Percentiles rank a stretch among this genome's conserved stretches.
Evolutionary conservation across 2,329 filamentous ascomycete genomes (phyloP).

Genomic region (Berkeleyomyces rouxiae): DNA sequence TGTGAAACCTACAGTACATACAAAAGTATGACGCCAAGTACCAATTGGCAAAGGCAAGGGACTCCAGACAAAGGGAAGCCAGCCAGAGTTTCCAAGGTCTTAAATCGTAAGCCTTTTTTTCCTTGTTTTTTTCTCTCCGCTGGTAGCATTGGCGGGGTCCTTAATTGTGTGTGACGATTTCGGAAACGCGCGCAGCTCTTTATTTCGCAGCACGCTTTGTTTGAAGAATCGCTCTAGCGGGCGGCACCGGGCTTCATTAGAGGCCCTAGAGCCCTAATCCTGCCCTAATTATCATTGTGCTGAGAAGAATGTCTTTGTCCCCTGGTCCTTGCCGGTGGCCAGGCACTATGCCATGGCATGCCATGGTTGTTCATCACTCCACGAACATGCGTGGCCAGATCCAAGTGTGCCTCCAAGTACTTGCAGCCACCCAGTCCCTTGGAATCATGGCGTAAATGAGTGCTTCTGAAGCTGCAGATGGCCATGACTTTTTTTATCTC

Average conservation of each 20-base stretch:
- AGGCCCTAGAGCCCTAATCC: not conserved
- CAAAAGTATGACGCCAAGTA: too few relatives aligned
- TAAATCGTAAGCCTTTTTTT: not conserved
- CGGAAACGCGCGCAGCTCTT: not conserved
- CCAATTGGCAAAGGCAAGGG: too few relatives aligned
- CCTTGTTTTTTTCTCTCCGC: not conserved
- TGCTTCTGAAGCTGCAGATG: too few relatives aligned
- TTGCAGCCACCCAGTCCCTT: too few relatives aligned
- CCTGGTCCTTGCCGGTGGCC: not conserved
- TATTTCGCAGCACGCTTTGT: not conserved
- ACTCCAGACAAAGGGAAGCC: too few relatives aligned
- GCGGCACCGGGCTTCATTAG: not conserved
- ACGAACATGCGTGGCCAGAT: too few relatives aligned
- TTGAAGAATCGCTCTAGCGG: not conserved
- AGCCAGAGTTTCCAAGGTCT: too few relatives aligned
- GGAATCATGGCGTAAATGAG: too few relatives aligned
- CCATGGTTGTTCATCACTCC: not conserved
- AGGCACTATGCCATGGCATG: not conserved
- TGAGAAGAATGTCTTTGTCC: conserved; percentile 1
- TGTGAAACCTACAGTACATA: too few relatives aligned
- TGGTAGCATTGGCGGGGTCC: not conserved
- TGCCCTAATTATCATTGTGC: not conserved
- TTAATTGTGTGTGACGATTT: not conserved
- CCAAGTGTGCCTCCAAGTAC: too few relatives aligned
- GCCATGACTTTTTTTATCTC: not conserved